A percentile compares a stretch with the other conserved stretches of the same genome.
Evolutionary conservation across 164 flowering plant genomes (phyloP).

Genomic region (Nelumbo lutea): DNA sequence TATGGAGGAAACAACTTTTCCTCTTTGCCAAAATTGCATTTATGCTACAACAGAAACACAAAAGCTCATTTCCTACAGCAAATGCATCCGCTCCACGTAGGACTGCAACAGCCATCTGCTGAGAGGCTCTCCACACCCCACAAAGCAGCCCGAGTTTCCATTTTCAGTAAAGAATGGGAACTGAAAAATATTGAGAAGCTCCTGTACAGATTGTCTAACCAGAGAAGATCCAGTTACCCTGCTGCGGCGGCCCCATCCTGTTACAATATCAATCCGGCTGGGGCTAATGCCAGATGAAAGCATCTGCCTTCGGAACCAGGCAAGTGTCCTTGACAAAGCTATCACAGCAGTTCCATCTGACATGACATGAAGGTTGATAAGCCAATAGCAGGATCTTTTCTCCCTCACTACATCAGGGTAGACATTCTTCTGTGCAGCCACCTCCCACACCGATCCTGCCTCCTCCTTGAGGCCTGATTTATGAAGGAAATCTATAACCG

Average conservation of each 20-base stretch:
- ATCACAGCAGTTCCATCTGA: slow-evolving; percentile 96
- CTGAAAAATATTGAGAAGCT: slow-evolving; percentile 60
- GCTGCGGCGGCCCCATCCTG: slow-evolving; percentile 98
- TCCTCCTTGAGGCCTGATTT: slow-evolving; percentile 94
- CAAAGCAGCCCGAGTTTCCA: slow-evolving; percentile 89
- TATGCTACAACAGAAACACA: slow-evolving; percentile 1
- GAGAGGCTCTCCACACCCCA: slow-evolving; percentile 90
- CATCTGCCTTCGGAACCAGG: slow-evolving; percentile 74
- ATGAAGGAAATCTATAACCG: slow-evolving; percentile 90
- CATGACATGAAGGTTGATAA: slow-evolving; percentile 96
- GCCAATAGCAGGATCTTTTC: slow-evolving; percentile 82
- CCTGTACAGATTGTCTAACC: slow-evolving; percentile 81
- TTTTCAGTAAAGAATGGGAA: slow-evolving; percentile 81
- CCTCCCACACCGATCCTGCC: slow-evolving; percentile 97
- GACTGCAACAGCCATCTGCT: slow-evolving; percentile 69
- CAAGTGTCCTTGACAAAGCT: slow-evolving; percentile 86
- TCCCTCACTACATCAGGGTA: slow-evolving; percentile 83
- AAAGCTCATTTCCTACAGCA: slow-evolving; percentile 35
- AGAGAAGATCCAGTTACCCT: slow-evolving; percentile 84
- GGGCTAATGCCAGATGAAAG: slow-evolving; percentile 65
- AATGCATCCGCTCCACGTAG: slow-evolving; percentile 90
- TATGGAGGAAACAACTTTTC: neutral
- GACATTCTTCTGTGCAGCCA: slow-evolving; percentile 82
- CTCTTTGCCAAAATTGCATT: slow-evolving; percentile 28
- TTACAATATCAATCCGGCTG: slow-evolving; percentile 76